Conservation (phyloP, 164 flowering plant genomes). For the Echeveria elegans region DNA sequence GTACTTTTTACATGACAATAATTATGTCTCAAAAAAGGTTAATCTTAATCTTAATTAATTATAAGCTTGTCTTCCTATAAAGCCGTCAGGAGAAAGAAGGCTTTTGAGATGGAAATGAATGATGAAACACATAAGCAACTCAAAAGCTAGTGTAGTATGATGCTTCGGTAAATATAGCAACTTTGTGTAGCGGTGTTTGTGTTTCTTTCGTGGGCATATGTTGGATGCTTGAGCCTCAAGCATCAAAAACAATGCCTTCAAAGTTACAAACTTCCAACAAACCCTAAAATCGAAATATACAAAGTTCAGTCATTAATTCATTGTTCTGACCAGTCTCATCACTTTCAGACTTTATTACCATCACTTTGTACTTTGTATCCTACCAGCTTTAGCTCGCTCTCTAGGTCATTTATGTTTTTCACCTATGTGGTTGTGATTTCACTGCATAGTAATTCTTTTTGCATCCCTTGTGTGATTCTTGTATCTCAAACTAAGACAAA, state of each 20-base stretch:
- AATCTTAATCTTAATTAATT: too few relatives aligned
- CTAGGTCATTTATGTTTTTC: background rate
- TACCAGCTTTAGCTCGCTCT: background rate
- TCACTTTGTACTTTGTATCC: background rate
- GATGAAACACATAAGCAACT: background rate
- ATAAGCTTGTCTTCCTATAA: background rate
- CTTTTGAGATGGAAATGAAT: background rate
- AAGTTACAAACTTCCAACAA: too few relatives aligned
- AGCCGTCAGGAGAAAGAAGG: background rate
- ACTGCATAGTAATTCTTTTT: too few relatives aligned
- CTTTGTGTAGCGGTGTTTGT: too few relatives aligned
- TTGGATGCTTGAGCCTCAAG: too few relatives aligned
- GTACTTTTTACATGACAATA: too few relatives aligned
- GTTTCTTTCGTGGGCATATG: too few relatives aligned
- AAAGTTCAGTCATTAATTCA: too few relatives aligned
- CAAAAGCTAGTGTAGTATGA: background rate
- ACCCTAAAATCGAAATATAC: too few relatives aligned
- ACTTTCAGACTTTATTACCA: background rate
- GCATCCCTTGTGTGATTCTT: conserved; percentile 4
- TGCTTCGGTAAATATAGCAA: too few relatives aligned
- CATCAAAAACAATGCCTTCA: too few relatives aligned
- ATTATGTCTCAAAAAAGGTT: too few relatives aligned
- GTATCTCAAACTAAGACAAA: background rate
- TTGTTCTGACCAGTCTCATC: background rate
- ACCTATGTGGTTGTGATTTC: background rate